A percentile compares a stretch with the other conserved stretches of the same genome.
These are phyloP conservation scores for Bertia moriformis DNA, from an alignment of 2,329 filamentous ascomycete species.

Conservation along the genomic window DNA sequence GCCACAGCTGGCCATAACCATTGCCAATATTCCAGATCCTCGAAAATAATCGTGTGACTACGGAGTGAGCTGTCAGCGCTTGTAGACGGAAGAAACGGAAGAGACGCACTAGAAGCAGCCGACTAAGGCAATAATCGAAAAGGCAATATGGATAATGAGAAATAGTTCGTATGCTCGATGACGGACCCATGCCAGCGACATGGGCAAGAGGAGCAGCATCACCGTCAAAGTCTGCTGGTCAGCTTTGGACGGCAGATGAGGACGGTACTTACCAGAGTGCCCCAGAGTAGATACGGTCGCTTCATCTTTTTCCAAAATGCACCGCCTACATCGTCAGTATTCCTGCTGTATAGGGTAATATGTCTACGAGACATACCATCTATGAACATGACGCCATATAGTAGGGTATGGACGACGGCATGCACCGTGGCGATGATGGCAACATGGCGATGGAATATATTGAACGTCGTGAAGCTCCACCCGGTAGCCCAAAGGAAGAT, in stretches of 20 bases:
- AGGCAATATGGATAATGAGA: constrained; percentile 11
- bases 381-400: constrained; percentile 9
- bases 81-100: neutral
- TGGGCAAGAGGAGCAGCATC: constrained; percentile 7
- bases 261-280: constrained; percentile 12
- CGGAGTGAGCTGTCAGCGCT: neutral
- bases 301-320: constrained; percentile 2
- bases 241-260: no score
- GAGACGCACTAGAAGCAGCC: constrained; percentile 8
- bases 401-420: constrained; percentile 11
- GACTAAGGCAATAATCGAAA: constrained; percentile 11
- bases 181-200: constrained; percentile 12
- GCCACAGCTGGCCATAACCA: neutral
- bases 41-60: neutral
- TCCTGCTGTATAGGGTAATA: no score
- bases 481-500: constrained; percentile 11
- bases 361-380: neutral
- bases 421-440: constrained; percentile 13
- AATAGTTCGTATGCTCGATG: constrained; percentile 14
- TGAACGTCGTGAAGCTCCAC: constrained; percentile 13
- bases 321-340: neutral
- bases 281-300: constrained; percentile 8
- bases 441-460: constrained; percentile 12
- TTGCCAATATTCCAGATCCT: neutral
- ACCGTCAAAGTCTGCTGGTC: constrained; percentile 7